These are phyloP conservation scores for Globisporangium takayamanum DNA, from an alignment of 352 stramenopile species.

Conservation along the genomic window DNA sequence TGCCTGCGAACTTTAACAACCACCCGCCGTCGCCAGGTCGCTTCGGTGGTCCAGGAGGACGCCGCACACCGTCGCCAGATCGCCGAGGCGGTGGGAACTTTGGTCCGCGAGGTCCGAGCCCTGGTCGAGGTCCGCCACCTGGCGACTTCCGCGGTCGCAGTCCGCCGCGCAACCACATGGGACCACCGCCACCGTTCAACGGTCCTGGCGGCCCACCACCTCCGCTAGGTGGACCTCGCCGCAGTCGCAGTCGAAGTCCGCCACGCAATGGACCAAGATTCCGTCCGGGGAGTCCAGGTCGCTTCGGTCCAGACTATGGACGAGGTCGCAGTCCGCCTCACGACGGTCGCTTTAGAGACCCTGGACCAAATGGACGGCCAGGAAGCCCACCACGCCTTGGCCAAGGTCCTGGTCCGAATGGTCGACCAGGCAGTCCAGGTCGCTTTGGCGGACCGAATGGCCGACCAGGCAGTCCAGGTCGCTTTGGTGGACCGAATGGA, in stretches of 20 bases:
- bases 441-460: not conserved
- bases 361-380: not conserved
- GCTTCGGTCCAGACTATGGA: constrained; percentile 1
- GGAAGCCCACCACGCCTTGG: not conserved
- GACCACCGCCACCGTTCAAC: constrained; percentile 6
- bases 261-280: constrained; percentile 10
- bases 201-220: too few species aligned
- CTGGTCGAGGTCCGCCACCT: constrained; percentile 13
- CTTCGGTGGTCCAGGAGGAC: constrained; percentile 1
- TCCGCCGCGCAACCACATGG: constrained; percentile 16
- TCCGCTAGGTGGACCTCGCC: constrained; percentile 8
- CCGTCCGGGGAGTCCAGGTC: constrained; percentile 1
- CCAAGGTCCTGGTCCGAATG: not conserved
- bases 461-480: not conserved
- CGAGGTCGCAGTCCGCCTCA: constrained; percentile 6
- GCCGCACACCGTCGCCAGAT: constrained; percentile 6
- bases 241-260: constrained; percentile 14
- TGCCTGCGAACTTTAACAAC: constrained; percentile 1
- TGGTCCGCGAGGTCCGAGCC: constrained; percentile 12
- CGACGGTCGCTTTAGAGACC: not conserved
- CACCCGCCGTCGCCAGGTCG: constrained; percentile 10
- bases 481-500: not conserved
- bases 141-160: constrained; percentile 21
- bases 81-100: constrained; percentile 4
- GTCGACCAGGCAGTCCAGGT: not conserved